Evolutionary conservation across 208 protist genomes (phyloP), one percentile per base, ranked within the genome.

Genomic region (Dictyostelium gargantuum): DNA sequence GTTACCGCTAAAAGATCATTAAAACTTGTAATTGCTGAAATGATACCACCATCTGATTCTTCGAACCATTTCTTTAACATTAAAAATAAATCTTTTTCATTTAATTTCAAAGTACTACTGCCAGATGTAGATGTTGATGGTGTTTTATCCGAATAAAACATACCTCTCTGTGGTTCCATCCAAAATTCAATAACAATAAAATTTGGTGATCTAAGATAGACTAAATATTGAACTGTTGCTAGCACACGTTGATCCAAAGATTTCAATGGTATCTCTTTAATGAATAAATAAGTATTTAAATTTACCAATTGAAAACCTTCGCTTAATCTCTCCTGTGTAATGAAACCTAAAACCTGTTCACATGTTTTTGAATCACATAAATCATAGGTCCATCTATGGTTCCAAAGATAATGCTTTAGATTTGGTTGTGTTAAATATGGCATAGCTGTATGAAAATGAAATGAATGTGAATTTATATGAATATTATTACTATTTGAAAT

Each of bases 111-210:
- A 42, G 8, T 32, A 72, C 19, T 21, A 26, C 19, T 72, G 13
- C 13, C 32, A 23, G 32, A 3, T 42, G 63, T 23, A 21, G 63
- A 11, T 17, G 58, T n/a, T 35, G 44, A 21, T 0, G 42, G 6
- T 29, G 29, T 42, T 9, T 15, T 6, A 42, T 21, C 13, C 1
- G 74, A 38, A 56, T 80, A 80, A 46, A 42, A 80, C 46, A 80
- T 80, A 29, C 82, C 82, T 21, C 74, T n/a, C 52, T 89, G 82
- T 26, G 82, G 82, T 17, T 89, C 82, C 82, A 89, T 89, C 82
- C 82, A 89, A 66, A 89, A 75, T 42, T 89, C 82, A 21, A 89
- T 79, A 17, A 89, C 70, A 23, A 89, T 42, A 66, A 72, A 89
- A 48, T 79, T 54, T 23, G 82, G 82, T 13, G 63, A 38, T 40